These are phyloP conservation scores for Camellia japonica DNA, from an alignment of 148 eudicot genomes.

Conservation along the genomic window DNA sequence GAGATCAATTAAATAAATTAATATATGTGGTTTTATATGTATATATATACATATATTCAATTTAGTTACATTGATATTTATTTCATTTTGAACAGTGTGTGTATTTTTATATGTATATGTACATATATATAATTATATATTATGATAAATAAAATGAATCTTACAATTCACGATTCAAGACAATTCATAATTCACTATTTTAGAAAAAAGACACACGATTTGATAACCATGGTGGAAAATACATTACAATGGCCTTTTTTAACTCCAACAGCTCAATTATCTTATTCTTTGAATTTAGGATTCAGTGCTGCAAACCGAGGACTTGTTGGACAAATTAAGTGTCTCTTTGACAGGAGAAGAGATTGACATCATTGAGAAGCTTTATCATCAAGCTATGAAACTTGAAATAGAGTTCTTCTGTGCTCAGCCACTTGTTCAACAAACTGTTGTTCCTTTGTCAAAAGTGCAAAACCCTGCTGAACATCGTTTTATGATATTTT, in stretches of 20 bases:
- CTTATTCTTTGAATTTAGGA: slow-evolving; percentile 43
- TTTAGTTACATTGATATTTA: too few relatives aligned
- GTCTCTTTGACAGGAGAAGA: slow-evolving; percentile 91
- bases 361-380: slow-evolving; percentile 83
- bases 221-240: not conserved
- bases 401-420: slow-evolving; percentile 74
- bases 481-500: slow-evolving; percentile 51
- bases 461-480: slow-evolving; percentile 44
- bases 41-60: too few relatives aligned
- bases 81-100: too few relatives aligned
- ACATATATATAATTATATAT: too few relatives aligned
- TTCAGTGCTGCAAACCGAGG: slow-evolving; percentile 70
- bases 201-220: too few relatives aligned
- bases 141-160: too few relatives aligned
- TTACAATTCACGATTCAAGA: too few relatives aligned
- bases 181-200: too few relatives aligned
- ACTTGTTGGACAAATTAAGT: slow-evolving; percentile 81
- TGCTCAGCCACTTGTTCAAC: slow-evolving; percentile 71
- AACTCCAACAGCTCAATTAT: slow-evolving; percentile 15
- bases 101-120: too few relatives aligned
- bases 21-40: too few relatives aligned
- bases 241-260: not conserved
- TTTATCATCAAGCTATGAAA: slow-evolving; percentile 88
- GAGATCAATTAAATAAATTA: too few relatives aligned
- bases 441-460: slow-evolving; percentile 63